Conservation (phyloP, 2,329 filamentous ascomycete genomes). For the Paecilomyces variotii region DNA sequence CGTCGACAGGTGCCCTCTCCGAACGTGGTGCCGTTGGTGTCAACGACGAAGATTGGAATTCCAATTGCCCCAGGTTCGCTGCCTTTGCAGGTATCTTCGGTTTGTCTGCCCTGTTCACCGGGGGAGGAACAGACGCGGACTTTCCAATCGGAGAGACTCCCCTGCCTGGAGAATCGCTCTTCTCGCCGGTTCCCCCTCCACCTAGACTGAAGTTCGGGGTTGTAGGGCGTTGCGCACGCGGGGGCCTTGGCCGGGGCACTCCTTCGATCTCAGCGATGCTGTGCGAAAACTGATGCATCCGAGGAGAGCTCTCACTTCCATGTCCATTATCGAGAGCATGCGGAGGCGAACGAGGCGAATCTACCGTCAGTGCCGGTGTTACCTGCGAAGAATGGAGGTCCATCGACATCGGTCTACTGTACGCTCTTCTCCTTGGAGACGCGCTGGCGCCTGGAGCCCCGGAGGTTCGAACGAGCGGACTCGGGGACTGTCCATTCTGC, state of each 20-base stretch:
- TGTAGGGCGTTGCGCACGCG: slow-evolving; percentile 11
- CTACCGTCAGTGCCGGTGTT: slow-evolving; percentile 34
- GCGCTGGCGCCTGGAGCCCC: slow-evolving; percentile 17
- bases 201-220: slow-evolving; percentile 23
- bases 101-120: slow-evolving; percentile 74
- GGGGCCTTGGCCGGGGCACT: neutral
- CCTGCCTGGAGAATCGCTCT: slow-evolving; percentile 9
- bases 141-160: slow-evolving; percentile 19
- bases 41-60: slow-evolving; percentile 14
- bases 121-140: slow-evolving; percentile 52
- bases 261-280: neutral
- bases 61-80: slow-evolving; percentile 23
- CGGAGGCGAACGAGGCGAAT: slow-evolving; percentile 38
- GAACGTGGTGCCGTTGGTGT: slow-evolving; percentile 20
- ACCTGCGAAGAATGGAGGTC: slow-evolving; percentile 32
- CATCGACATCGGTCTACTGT: slow-evolving; percentile 44
- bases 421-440: slow-evolving; percentile 54
- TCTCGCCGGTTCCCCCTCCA: slow-evolving; percentile 6
- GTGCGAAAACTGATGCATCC: slow-evolving; percentile 1
- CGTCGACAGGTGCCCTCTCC: slow-evolving; percentile 28
- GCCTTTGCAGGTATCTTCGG: slow-evolving; percentile 54
- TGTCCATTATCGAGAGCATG: slow-evolving; percentile 32
- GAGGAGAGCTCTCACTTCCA: slow-evolving; percentile 61
- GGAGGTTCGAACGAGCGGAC: slow-evolving; percentile 16
- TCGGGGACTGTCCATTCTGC: slow-evolving; percentile 12